A percentile compares a stretch with the other conserved stretches of the same genome.
Evolutionary conservation across 352 stramenopile genomes (phyloP).

Genomic region (Phytophthora uliginosa): DNA sequence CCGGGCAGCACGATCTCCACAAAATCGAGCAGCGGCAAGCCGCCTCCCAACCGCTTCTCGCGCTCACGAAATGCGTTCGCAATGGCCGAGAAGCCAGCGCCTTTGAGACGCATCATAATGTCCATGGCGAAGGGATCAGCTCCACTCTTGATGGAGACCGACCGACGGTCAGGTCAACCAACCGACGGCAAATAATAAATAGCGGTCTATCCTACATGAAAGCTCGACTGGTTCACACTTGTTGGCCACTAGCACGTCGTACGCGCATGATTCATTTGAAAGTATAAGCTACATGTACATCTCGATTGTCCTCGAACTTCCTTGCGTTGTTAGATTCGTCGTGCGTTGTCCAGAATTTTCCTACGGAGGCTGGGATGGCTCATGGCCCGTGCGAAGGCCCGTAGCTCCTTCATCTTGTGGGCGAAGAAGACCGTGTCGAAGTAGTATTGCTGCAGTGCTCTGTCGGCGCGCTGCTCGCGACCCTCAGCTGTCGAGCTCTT

Average conservation of each 20-base stretch:
- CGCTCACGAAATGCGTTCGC: conserved; percentile 81
- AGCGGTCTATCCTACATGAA: neutral
- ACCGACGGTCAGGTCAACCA: neutral
- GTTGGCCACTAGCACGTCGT: neutral
- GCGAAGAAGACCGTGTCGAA: conserved; percentile 74
- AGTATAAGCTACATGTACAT: neutral
- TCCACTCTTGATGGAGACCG: conserved; percentile 2
- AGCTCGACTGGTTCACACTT: neutral
- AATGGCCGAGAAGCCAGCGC: conserved; percentile 79
- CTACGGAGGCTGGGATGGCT: conserved; percentile 30
- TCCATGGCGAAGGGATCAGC: conserved; percentile 54
- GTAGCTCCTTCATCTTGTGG: conserved; percentile 57
- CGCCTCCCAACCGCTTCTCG: conserved; percentile 64
- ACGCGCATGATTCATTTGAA: conserved; percentile 1
- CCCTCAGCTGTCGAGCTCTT: conserved; percentile 23
- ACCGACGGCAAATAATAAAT: conserved; percentile 18
- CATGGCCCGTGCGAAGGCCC: conserved; percentile 39
- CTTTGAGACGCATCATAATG: conserved; percentile 87
- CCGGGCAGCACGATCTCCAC: conserved; percentile 82
- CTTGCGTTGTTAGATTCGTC: conserved; percentile 1
- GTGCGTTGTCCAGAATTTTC: conserved; percentile 12
- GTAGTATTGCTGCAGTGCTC: conserved; percentile 54
- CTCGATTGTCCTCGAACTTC: neutral
- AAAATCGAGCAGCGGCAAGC: conserved; percentile 79
- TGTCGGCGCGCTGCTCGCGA: conserved; percentile 12